Evolutionary conservation across 257 asterid genomes (phyloP), one percentile per base, ranked within the genome.

Genomic region (Jacaranda copaia): DNA sequence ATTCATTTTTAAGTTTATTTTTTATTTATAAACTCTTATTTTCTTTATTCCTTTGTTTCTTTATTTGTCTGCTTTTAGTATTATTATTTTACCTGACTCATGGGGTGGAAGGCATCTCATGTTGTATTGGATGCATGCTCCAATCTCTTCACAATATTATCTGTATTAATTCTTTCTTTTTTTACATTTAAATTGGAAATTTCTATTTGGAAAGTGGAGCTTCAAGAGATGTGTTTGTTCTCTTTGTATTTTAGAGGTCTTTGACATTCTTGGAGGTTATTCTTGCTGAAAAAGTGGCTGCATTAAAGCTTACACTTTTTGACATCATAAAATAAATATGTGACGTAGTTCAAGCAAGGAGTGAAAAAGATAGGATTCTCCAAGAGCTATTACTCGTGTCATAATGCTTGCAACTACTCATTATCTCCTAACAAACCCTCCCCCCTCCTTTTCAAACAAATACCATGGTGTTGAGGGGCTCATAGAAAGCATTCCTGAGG

Each of bases 121-220:
- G 98, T 95, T 85, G 97, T 98, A 42, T 60, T 96, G 86, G 99
- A 68, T 96, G 99, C 87, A 88, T 97, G 35, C 98, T 96, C 52
- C 99, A 96, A 68, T 93, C 99, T 2, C 98, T 93, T 82, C 97
- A 97, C 77, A 96, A 96, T 85, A 91, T 96, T 98, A 98, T 96
- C 68, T 73, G 89, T 80, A 58, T 51, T 45, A 25, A 25, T 25
- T 25, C 32, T 25, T 25, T 49, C 46, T 72, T 77, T 64, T 49
- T 13, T 32, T 16, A 3, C 32, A 55, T 3, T 14, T 59, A 63
- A 40, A 67, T 38, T 64, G 42, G 38, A 75, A 39, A 40, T 32
- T 61, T 68, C 39, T 18, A 11, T 51, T 38, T 40, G 57, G 40
- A 39, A 12, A 25, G 3, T 72, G 63, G 62, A 66, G 81, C 73